These are phyloP conservation scores for Raffaelea deltoideospora DNA, from an alignment of 2,329 filamentous ascomycete species.

Conservation along the genomic window DNA sequence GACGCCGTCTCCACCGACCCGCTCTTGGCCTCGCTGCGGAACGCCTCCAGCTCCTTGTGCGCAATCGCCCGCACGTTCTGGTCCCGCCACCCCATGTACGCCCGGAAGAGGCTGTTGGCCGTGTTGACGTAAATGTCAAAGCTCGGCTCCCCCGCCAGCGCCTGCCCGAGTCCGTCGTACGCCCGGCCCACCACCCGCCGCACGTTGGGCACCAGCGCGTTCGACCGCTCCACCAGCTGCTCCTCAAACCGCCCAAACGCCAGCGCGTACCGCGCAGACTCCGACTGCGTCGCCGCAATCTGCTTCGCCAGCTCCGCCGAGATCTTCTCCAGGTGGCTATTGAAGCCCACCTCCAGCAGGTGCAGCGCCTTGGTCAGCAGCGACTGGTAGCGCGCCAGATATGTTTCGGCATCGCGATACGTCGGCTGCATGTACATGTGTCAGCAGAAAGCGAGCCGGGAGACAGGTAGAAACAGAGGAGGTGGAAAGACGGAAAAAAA, in stretches of 20 bases:
- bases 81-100: slow-evolving; percentile 37
- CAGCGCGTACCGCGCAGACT: slow-evolving; percentile 42
- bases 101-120: slow-evolving; percentile 36
- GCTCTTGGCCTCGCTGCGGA: slow-evolving; percentile 34
- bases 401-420: slow-evolving; percentile 77
- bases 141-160: slow-evolving; percentile 24
- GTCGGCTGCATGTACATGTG: slow-evolving; percentile 39
- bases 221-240: slow-evolving; percentile 37
- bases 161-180: slow-evolving; percentile 36
- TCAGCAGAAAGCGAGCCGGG: background rate
- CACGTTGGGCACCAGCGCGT: slow-evolving; percentile 39
- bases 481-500: background rate
- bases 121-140: slow-evolving; percentile 38
- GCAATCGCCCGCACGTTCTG: slow-evolving; percentile 35
- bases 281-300: slow-evolving; percentile 38
- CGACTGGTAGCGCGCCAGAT: slow-evolving; percentile 74
- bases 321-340: slow-evolving; percentile 33
- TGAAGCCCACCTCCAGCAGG: slow-evolving; percentile 43
- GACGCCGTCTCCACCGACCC: slow-evolving; percentile 37
- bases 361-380: slow-evolving; percentile 55
- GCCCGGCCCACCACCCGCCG: slow-evolving; percentile 34
- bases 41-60: slow-evolving; percentile 38
- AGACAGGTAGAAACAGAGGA: background rate
- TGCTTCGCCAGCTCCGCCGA: slow-evolving; percentile 40
- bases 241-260: slow-evolving; percentile 46